These are phyloP conservation scores for Clonostachys chloroleuca DNA, from an alignment of 2,329 filamentous ascomycete genomes.

Conservation along the genomic window DNA sequence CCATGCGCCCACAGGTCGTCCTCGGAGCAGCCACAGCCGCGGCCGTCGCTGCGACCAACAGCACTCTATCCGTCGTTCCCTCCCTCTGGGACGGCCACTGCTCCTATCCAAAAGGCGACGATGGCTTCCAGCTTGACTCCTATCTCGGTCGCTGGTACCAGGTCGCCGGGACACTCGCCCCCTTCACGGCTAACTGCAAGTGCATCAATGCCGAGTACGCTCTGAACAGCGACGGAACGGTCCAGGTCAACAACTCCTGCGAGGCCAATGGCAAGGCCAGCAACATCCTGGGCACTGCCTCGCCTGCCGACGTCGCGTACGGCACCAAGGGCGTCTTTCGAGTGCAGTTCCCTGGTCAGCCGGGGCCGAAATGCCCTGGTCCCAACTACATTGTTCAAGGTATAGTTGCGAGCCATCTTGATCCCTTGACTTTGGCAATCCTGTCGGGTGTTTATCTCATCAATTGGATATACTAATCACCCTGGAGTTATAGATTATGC, in stretches of 20 bases:
- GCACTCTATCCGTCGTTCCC: slow-evolving; percentile 14
- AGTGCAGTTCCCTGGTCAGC: slow-evolving; percentile 22
- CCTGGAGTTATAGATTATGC: slow-evolving; percentile 14
- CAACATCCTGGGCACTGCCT: slow-evolving; percentile 20
- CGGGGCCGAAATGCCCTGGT: slow-evolving; percentile 16
- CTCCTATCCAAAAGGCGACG: slow-evolving; percentile 20
- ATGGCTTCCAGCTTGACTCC: slow-evolving; percentile 16
- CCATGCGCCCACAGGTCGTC: slow-evolving; percentile 5
- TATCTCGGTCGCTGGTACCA: slow-evolving; percentile 26
- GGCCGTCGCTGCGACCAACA: slow-evolving; percentile 5
- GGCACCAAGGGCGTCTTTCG: slow-evolving; percentile 18
- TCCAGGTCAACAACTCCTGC: slow-evolving; percentile 24
- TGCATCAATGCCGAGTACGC: slow-evolving; percentile 22
- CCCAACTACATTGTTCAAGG: slow-evolving; percentile 26
- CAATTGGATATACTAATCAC: background rate
- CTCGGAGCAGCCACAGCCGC: slow-evolving; percentile 4
- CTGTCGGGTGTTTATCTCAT: background rate
- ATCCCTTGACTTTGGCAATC: background rate
- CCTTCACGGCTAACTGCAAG: slow-evolving; percentile 21
- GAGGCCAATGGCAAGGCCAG: slow-evolving; percentile 13
- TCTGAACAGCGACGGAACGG: slow-evolving; percentile 20
- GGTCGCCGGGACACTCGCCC: slow-evolving; percentile 21
- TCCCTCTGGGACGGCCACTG: slow-evolving; percentile 21
- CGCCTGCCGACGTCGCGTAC: slow-evolving; percentile 17
- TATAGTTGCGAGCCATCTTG: background rate